Evolutionary conservation across 164 flowering plant genomes (phyloP), one percentile per base, ranked within the genome.

Genomic region (Vitis cinerea): DNA sequence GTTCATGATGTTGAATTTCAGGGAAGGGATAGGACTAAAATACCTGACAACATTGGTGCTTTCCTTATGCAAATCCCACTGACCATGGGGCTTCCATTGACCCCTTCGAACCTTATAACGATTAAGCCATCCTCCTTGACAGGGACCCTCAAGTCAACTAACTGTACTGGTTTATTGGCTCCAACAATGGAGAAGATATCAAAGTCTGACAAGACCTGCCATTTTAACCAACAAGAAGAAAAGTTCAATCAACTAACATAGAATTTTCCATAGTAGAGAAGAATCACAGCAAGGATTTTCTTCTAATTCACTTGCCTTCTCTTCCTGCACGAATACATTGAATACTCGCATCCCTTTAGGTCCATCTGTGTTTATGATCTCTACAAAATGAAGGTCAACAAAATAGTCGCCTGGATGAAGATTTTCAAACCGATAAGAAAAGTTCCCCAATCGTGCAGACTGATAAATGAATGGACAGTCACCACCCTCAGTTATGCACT

Each of bases 281-380:
- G 4, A 16, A 57, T 9, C 15, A 57, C 15, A 57, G 23, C 15
- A 57, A 57, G 14, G 8, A 12, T 23, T 63, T 56, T 16, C 12
- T 44, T 48, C 19, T 14, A 56, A 52, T 54, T 52, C 0, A 55
- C 83, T 82, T 82, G 74, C 98, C 97, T 90, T 93, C 59, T 89
- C 90, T 77, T 86, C 94, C 80, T 93, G 98, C 63, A 93, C 50
- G 44, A 76, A 87, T n/a, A 89, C 97, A 73, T 93, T 75, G 72
- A 93, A 90, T 19, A 89, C 87, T 74, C 93, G 78, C 88, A 93
- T 88, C 67, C 94, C 97, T 75, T 82, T 89, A 17, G 98, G 97
- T 47, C 98, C 98, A 70, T 79, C 74, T 0, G 83, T 85, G 71
- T 87, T 84, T 70, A 93, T 79, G 23, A 93, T 89, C 83, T 93